Evolutionary conservation across 192 early-diverging fungal species (phyloP), one percentile per base, ranked within the genome.

Genomic region (Coemansia sp.): DNA sequence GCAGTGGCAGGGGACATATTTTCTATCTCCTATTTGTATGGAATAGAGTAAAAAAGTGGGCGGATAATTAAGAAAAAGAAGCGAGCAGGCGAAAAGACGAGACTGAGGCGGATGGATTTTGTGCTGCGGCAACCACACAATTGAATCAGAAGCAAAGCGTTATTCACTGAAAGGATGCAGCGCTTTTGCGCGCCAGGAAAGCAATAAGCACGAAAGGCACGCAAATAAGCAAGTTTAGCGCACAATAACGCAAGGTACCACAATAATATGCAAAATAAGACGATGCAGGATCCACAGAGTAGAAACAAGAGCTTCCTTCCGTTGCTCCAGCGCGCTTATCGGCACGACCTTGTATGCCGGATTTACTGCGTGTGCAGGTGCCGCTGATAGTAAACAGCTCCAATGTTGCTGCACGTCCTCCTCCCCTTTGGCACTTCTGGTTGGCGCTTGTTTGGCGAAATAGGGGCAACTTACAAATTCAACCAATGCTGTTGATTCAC

Each of bases 1-100:
- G 60, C 59, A 48, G 60, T 69, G 60, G 48, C 27, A 64, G 71
- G 71, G 60, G 71, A 60, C 71, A 73, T 73, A 38, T 37, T 56
- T 29, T 29, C 45, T 48, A 48, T 56, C 5, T 35, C 29, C 64
- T 66, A 60, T 29, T 27, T 27, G 27, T 27, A n/a, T 43, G 19
- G 41, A 51, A 41, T 50, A 58, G 39, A 22, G 41, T 25, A 27
- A 55, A 60, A 14, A 56, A 61, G 37, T 6, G 11, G 51, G 52
- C 41, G 29, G 24, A 15, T 11, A 27, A 60, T n/a, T 43, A 45
- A 53, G 27, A 54, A 24, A 32, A 5, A 21, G 48, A 56, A 65
- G 22, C 19, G 38, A 22, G 62, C 62, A 27, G 41, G 5, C 48
- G 32, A 17, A 53, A 38, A 15, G 54, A 45, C 11, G 5, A n/a